Evolutionary conservation across 495 filamentous ascomycete species (phyloP).

Genomic region (Oleoguttula mirabilis): DNA sequence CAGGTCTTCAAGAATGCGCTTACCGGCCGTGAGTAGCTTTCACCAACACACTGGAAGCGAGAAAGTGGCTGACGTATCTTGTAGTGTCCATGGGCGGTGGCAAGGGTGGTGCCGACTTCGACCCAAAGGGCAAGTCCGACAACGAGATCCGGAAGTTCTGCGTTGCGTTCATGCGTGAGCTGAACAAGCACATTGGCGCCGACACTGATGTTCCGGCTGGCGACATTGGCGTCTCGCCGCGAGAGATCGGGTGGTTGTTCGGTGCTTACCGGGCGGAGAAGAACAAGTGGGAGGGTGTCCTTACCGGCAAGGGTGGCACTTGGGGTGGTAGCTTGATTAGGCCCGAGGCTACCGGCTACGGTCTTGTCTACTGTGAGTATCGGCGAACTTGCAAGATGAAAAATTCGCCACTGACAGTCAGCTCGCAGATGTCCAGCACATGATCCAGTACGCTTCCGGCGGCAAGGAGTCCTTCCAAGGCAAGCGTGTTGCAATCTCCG

Average conservation of each 20-base stretch:
- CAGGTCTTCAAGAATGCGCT: constrained; percentile 99
- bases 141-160: constrained; percentile 98
- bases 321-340: constrained; percentile 94
- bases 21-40: constrained; percentile 64
- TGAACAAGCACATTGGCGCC: constrained; percentile 89
- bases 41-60: neutral
- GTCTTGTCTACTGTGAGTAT: constrained; percentile 67
- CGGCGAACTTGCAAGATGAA: neutral
- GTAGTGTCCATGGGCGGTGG: constrained; percentile 93
- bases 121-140: constrained; percentile 97
- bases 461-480: constrained; percentile 78
- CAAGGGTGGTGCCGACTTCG: constrained; percentile 97
- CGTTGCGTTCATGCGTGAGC: constrained; percentile 87
- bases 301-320: constrained; percentile 86
- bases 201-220: constrained; percentile 92
- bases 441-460: constrained; percentile 72
- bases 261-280: constrained; percentile 82
- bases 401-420: constrained; percentile 9
- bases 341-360: constrained; percentile 94
- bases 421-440: constrained; percentile 66
- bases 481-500: constrained; percentile 92
- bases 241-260: constrained; percentile 91
- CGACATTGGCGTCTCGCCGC: constrained; percentile 82
- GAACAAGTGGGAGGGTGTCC: constrained; percentile 86
- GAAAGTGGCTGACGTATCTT: neutral